Base-by-base conservation (phyloP, 768 basidiomycete species). In the Macrocybe gigantea region DNA sequence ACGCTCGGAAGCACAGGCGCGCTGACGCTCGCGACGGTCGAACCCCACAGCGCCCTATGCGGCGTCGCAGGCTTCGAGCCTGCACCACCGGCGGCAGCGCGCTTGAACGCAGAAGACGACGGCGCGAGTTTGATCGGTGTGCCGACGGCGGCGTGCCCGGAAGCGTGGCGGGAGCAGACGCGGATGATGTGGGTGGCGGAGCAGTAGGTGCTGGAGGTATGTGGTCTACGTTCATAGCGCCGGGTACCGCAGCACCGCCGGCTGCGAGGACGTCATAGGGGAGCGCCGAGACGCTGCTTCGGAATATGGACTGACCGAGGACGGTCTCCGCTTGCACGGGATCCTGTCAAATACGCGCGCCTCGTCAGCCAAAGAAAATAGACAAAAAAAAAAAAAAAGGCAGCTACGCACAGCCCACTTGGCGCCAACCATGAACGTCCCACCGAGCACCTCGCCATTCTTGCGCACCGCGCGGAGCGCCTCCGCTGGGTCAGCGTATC, bases 361-460 rank as follows among this genome's bases (percentile, higher is more conserved):
- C 8, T 44, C 22, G 22, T 44, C 42, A 44, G 42, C 32, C 12
- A 22, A 22, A 22, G 22, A 22, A 22, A 22, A 22, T 4, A 22
- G 22, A 55, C 33, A 33, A 30, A 30, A 34, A 55, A 35, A 33
- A 30, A 30, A 34, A 36, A 53, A 31, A 33, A 32, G 14, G 30
- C 43, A 10, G 15, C 41, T 13, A 79, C 87, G 51, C 60, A 91
- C 90, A 29, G 86, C 85, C 83, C 84, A 89, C 63, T 91, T 91
- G 37, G 80, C 82, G 9, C 91, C 92, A 33, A 93, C 69, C 90
- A 93, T 93, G 74, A 80, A 88, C 41, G 72, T 75, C 4, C 85
- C 85, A 8, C 75, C 68, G 14, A 93, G 60, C 1, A 93, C 66
- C 43, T 93, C 90, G 2, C 92, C 92, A 54, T 85, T 93, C 65